phyloP scores from a whole-genome alignment of 1,284 basidiomycete genomes.

The Nidula niveotomentosa region DNA sequence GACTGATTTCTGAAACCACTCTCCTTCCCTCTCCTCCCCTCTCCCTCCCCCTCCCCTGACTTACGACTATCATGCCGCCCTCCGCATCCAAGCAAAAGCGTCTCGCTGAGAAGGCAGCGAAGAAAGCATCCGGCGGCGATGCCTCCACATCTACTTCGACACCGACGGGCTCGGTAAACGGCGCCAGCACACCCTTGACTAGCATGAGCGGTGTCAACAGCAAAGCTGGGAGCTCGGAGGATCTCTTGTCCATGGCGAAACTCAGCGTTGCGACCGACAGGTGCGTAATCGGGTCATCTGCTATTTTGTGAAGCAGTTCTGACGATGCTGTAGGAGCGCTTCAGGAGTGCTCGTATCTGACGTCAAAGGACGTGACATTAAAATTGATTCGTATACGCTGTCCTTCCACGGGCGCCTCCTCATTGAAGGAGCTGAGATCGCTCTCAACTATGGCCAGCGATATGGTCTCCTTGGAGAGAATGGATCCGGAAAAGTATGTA shows the following conservation, averaged over 20 bases:
- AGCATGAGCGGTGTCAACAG: constrained; percentile 74
- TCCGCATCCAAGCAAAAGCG: constrained; percentile 86
- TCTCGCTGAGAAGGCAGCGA: constrained; percentile 89
- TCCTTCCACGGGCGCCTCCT: constrained; percentile 89
- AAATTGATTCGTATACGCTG: constrained; percentile 94
- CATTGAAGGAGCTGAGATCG: constrained; percentile 48
- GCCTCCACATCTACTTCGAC: constrained; percentile 58
- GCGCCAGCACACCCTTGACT: constrained; percentile 77
- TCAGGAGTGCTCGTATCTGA: constrained; percentile 94
- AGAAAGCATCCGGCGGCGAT: constrained; percentile 59
- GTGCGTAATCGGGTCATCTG: constrained; percentile 31
- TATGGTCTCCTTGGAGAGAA: constrained; percentile 97
- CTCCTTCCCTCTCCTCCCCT: background rate
- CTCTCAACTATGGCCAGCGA: constrained; percentile 96
- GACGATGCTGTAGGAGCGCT: constrained; percentile 60
- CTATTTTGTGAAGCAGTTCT: background rate
- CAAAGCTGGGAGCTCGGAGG: constrained; percentile 75
- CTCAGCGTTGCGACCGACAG: constrained; percentile 87
- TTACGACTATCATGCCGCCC: constrained; percentile 55
- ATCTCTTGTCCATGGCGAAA: constrained; percentile 83
- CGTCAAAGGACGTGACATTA: constrained; percentile 91
- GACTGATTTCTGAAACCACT: background rate
- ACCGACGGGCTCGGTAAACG: constrained; percentile 64
- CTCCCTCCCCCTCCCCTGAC: background rate
- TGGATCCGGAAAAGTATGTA: constrained; percentile 91